phyloP scores from a whole-genome alignment of 2,329 filamentous ascomycete genomes.

The Falciphora oryzae region DNA sequence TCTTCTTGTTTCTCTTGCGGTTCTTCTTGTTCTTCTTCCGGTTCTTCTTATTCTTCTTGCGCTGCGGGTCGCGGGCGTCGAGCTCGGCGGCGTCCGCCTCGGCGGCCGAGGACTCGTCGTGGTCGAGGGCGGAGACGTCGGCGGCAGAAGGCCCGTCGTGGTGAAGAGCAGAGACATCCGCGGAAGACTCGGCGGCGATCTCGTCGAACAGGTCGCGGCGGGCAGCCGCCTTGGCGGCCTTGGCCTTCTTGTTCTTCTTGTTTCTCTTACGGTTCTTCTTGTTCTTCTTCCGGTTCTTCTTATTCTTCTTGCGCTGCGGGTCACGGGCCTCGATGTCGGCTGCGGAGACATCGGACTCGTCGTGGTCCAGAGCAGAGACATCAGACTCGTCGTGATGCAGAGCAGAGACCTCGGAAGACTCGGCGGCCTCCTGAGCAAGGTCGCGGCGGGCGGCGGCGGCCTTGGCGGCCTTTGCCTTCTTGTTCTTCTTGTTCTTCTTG shows the following conservation, averaged over 20 bases:
- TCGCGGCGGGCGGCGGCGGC: too few species aligned
- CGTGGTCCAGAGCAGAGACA: constrained; percentile 6
- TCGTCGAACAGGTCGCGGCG: too few species aligned
- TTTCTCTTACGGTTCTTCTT: constrained; percentile 12
- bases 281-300: constrained; percentile 15
- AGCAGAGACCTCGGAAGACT: constrained; percentile 5
- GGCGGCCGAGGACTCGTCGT: too few species aligned
- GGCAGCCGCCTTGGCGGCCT: too few species aligned
- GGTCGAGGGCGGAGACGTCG: constrained; percentile 2
- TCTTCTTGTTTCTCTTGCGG: too few species aligned
- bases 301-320: constrained; percentile 16
- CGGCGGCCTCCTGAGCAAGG: too few species aligned
- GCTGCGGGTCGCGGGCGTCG: constrained; percentile 9
- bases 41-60: constrained; percentile 15
- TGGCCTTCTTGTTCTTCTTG: constrained; percentile 11
- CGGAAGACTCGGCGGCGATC: too few species aligned
- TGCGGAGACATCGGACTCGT: too few species aligned
- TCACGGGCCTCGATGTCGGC: too few species aligned
- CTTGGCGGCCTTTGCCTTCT: background rate
- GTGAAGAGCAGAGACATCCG: too few species aligned
- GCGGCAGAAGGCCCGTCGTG: too few species aligned
- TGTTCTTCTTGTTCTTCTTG: background rate
- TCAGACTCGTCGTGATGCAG: background rate
- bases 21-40: constrained; percentile 7
- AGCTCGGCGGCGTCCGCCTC: too few species aligned